These are phyloP conservation scores for Trypethelium eluteriae DNA, from an alignment of 495 filamentous ascomycete genomes.

Conservation along the genomic window DNA sequence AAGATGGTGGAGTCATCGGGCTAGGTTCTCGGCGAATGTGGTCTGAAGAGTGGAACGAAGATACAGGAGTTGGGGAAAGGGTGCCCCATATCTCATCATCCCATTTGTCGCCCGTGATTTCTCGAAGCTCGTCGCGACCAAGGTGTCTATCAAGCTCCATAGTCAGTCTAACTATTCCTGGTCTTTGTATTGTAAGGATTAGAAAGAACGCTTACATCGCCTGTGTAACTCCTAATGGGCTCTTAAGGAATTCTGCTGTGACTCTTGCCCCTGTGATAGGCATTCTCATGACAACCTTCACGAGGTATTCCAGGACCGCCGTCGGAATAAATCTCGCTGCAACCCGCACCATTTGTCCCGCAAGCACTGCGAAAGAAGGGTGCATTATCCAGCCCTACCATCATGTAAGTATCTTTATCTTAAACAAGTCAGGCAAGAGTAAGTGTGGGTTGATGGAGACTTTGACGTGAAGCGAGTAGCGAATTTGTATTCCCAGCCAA, in stretches of 20 bases:
- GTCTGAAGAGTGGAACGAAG: too few relatives aligned
- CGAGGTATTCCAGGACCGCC: conserved; percentile 12
- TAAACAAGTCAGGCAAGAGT: too few relatives aligned
- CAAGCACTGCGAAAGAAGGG: conserved; percentile 12
- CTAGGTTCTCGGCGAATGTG: too few relatives aligned
- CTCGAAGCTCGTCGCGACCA: conserved; percentile 66
- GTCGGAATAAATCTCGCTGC: conserved; percentile 18
- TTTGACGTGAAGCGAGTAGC: too few relatives aligned
- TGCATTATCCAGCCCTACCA: conserved; percentile 7
- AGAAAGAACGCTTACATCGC: conserved; percentile 47
- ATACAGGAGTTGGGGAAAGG: conserved; percentile 17
- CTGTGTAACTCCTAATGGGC: conserved; percentile 23
- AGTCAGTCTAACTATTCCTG: background rate
- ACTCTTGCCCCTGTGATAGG: conserved; percentile 49
- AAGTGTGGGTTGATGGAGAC: too few relatives aligned
- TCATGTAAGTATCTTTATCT: background rate
- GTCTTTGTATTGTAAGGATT: background rate
- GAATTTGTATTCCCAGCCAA: too few relatives aligned
- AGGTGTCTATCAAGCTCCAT: conserved; percentile 42
- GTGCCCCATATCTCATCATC: conserved; percentile 72
- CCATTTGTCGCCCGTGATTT: conserved; percentile 73
- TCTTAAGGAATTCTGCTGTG: conserved; percentile 53
- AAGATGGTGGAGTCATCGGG: background rate
- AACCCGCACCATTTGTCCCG: conserved; percentile 17
- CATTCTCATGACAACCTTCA: conserved; percentile 43